Evolutionary conservation across 306 rosid genomes (phyloP).

Genomic region (Morella rubra): DNA sequence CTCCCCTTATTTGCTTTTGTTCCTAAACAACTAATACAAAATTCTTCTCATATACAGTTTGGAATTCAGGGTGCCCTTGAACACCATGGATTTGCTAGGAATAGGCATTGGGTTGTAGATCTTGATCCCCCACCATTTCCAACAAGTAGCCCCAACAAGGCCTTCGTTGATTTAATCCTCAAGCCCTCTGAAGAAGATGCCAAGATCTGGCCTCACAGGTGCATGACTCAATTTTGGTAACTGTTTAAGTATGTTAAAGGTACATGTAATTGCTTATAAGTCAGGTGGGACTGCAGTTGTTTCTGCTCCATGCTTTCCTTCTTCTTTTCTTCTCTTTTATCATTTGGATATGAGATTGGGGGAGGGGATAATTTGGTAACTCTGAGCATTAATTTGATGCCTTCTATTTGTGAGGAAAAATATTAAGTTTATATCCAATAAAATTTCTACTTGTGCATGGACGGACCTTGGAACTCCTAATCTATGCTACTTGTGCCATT

Average conservation of each 20-base stretch:
- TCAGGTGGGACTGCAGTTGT: background rate
- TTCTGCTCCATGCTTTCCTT: background rate
- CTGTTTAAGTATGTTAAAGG: background rate
- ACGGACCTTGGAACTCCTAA: background rate
- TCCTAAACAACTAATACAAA: background rate
- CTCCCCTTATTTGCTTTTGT: constrained; percentile 1
- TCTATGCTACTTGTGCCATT: background rate
- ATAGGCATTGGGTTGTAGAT: constrained; percentile 67
- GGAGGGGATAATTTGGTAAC: background rate
- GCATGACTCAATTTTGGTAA: constrained; percentile 2
- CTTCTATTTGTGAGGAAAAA: background rate
- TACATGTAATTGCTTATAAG: background rate
- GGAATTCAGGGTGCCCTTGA: constrained; percentile 58
- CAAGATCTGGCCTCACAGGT: constrained; percentile 76
- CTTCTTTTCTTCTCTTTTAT: background rate
- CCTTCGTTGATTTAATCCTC: constrained; percentile 66
- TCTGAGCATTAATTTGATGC: background rate
- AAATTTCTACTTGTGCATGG: background rate
- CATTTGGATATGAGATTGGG: background rate
- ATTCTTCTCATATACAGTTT: constrained; percentile 47
- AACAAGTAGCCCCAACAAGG: constrained; percentile 40
- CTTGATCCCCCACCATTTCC: constrained; percentile 68
- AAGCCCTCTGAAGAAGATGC: constrained; percentile 58
- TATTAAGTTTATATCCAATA: background rate
- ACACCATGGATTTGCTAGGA: constrained; percentile 79